A percentile compares a stretch with the other conserved stretches of the same genome.
phyloP scores from a whole-genome alignment of 371 early-diverging fungal genomes.

The Circinella minor region DNA sequence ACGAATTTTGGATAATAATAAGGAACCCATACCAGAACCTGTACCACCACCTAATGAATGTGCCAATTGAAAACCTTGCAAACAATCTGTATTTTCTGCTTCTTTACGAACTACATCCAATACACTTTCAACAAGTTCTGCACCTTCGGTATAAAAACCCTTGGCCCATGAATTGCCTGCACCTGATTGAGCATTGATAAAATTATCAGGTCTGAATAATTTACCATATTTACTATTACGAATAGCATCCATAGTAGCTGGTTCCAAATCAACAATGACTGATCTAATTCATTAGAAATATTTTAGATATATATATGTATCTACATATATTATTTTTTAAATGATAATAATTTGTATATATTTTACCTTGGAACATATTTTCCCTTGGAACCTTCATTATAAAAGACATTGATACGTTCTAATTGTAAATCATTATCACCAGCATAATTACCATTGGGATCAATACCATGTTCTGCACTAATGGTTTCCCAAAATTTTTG shows the following conservation, averaged over 20 bases:
- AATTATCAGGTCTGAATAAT: slow-evolving; percentile 90
- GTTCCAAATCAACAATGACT: slow-evolving; percentile 98
- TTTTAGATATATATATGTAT: background rate
- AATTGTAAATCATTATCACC: slow-evolving; percentile 91
- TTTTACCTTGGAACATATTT: slow-evolving; percentile 81
- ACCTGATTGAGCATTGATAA: slow-evolving; percentile 84
- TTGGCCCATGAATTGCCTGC: slow-evolving; percentile 96
- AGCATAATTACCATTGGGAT: slow-evolving; percentile 72
- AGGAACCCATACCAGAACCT: slow-evolving; percentile 88
- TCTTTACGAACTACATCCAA: slow-evolving; percentile 88
- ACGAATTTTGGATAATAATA: slow-evolving; percentile 86
- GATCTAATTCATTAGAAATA: slow-evolving; percentile 72
- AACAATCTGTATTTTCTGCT: slow-evolving; percentile 82
- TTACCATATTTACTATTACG: slow-evolving; percentile 70
- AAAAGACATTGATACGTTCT: slow-evolving; percentile 97
- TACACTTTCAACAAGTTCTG: slow-evolving; percentile 84
- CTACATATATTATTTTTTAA: too few species aligned
- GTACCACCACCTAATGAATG: slow-evolving; percentile 94
- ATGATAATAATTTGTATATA: too few species aligned
- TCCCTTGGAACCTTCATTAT: slow-evolving; percentile 88
- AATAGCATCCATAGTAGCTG: slow-evolving; percentile 98
- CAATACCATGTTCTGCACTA: slow-evolving; percentile 92
- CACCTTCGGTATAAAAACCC: slow-evolving; percentile 93
- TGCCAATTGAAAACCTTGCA: slow-evolving; percentile 89
- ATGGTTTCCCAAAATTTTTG: slow-evolving; percentile 96